Base-by-base conservation (phyloP, 2,329 filamentous ascomycete species). In the Ilyonectria mors-panacis region DNA sequence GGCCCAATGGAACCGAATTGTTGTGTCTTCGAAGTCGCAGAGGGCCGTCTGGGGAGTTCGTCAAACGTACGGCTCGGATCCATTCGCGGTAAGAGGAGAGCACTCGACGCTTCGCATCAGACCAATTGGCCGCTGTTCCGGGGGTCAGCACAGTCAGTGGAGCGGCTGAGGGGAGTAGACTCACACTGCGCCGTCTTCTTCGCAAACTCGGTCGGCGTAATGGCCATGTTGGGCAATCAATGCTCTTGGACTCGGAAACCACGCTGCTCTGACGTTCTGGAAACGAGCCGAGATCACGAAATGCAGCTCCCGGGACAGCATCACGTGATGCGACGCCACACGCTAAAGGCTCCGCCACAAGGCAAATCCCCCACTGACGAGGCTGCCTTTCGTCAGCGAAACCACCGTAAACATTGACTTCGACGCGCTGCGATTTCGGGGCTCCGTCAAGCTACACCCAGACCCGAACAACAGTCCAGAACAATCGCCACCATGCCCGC, bases 201-300 rank as follows among this genome's bases (percentile, higher is more conserved):
- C 79, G 93, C 95, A 80, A 98, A 94, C 84, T 95, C 94, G 69
- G 95, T 98, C 74, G 95, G 94, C 84, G 94, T 93, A 84, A 98
- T 94, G 81, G 94, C 91, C 93, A 95, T 95, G 76, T 78, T 87
- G 85, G 83, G 80, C 80, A 79, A 76, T 79, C 76, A 82, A 79
- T 80, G 78, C 75, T 80, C 76, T 73, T 59, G 68, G 73, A 62
- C 65, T 65, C 60, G 64, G 69, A 70, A 73, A 73, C 73, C 69
- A 62, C 71, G 69, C 63, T 76, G 69, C 73, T 72, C 75, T 81
- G 74, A 77, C 74, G 76, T 75, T 78, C 71, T 60, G 70, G 72
- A 63, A 77, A 70, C 62, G 63, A 74, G 64, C 72, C 69, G 71
- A 75, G 70, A 73, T 72, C 67, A 75, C 73, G 77, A 78, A 71